These are phyloP conservation scores for Vanrija pseudolonga DNA, from an alignment of 1,284 basidiomycete genomes.

Conservation along the genomic window DNA sequence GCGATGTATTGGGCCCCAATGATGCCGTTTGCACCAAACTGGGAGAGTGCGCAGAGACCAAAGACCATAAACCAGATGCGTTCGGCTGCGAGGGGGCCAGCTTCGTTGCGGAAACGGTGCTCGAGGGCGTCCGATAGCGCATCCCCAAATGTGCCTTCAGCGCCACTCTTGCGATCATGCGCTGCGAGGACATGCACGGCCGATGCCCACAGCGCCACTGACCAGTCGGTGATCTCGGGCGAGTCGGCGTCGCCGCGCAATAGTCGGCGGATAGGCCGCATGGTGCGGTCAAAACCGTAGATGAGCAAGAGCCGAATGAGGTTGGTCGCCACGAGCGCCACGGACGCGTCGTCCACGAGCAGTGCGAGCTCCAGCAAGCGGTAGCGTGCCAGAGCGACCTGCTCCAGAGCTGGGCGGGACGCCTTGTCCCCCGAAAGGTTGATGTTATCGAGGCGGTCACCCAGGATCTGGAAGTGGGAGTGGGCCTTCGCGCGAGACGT, in stretches of 20 bases:
- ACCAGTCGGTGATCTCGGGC: conserved; percentile 50
- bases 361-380: conserved; percentile 59
- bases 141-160: conserved; percentile 43
- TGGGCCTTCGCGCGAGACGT: not conserved
- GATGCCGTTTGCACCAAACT: conserved; percentile 67
- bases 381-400: conserved; percentile 57
- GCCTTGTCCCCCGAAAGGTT: conserved; percentile 6
- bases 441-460: conserved; percentile 17
- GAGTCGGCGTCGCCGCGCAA: conserved; percentile 42
- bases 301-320: conserved; percentile 58
- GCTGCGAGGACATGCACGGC: conserved; percentile 58
- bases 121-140: conserved; percentile 47
- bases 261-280: conserved; percentile 49
- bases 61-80: conserved; percentile 69
- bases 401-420: conserved; percentile 10
- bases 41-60: conserved; percentile 68
- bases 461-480: not conserved
- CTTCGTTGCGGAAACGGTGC: conserved; percentile 24
- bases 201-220: conserved; percentile 71
- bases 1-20: conserved; percentile 49
- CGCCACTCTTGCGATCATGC: conserved; percentile 6
- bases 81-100: conserved; percentile 60
- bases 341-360: not conserved
- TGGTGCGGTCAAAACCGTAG: conserved; percentile 56
- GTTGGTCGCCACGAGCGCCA: conserved; percentile 23